Evolutionary conservation across 1,284 basidiomycete species (phyloP), one percentile per base, ranked within the genome.

Genomic region (Vanrija pseudolonga): DNA sequence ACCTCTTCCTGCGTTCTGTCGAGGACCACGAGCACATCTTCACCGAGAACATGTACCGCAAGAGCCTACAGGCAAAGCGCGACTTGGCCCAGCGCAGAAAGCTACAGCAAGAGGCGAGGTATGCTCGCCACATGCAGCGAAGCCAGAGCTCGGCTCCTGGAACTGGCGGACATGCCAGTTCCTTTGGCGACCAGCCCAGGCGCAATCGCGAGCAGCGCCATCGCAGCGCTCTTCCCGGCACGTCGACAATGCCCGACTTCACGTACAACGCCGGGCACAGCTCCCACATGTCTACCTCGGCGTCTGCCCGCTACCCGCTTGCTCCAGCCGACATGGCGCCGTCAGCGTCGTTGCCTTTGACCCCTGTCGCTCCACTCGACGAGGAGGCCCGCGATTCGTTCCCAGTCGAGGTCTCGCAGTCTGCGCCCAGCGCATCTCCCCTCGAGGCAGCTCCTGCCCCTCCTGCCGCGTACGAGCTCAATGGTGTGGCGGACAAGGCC

Each of bases 21-120:
- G 84, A 85, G 1, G 88, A 94, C 51, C 80, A 93, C 37, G 92
- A 96, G 76, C 77, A 77, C 8, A 78, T 84, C 38, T 90, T 91
- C 14, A 84, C 90, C 77, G 89, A 91, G 53, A 85, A 89, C 68
- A 89, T 93, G 75, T 84, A 87, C 61, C 81, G 84, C 76, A 93
- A 93, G 77, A 82, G 88, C 26, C 78, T 87, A 22, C 85, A 85
- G 17, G 90, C 91, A 64, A 87, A 89, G 77, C 81, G 81, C 20
- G 77, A 79, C 52, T 67, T 78, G 51, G 69, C 72, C 14, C 68
- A 68, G 18, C 59, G 75, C 41, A 63, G 64, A 44, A 55, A 66
- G 38, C 58, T 73, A 6, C 72, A 75, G 56, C 63, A 66, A 28
- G 67, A 73, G 46, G 70, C 68, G 3, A 64, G 65, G 59, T 52